Percentiles rank a stretch among this genome's conserved stretches.
These are phyloP conservation scores for Onygenales sp. DNA, from an alignment of 2,329 filamentous ascomycete species.

Conservation along the genomic window DNA sequence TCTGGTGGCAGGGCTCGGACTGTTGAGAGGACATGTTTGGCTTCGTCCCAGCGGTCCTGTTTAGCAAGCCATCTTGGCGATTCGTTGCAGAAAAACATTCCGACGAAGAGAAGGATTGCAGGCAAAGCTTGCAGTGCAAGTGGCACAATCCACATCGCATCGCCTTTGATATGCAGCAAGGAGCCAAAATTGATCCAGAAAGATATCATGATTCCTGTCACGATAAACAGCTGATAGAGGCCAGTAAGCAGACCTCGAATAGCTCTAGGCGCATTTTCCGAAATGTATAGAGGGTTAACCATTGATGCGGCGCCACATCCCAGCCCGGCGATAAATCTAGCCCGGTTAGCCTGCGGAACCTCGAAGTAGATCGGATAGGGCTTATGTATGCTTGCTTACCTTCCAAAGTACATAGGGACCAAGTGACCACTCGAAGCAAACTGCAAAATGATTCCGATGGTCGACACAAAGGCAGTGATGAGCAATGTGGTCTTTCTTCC, in stretches of 20 bases:
- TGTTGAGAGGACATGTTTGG: conserved; percentile 45
- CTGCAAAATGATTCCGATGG: conserved; percentile 56
- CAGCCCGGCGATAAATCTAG: conserved; percentile 44
- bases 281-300: conserved; percentile 52
- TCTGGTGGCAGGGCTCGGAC: conserved; percentile 46
- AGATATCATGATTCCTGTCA: conserved; percentile 33
- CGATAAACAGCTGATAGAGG: conserved; percentile 52
- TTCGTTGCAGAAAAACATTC: conserved; percentile 56
- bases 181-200: conserved; percentile 49
- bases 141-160: conserved; percentile 51
- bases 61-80: conserved; percentile 60
- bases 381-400: conserved; percentile 30
- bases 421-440: conserved; percentile 52
- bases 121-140: conserved; percentile 57
- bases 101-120: conserved; percentile 48
- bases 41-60: conserved; percentile 58
- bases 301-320: conserved; percentile 43
- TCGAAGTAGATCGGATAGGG: not conserved
- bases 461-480: conserved; percentile 46
- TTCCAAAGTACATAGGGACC: conserved; percentile 55
- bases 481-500: conserved; percentile 51
- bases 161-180: conserved; percentile 38
- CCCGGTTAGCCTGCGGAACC: not conserved
- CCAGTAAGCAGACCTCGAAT: conserved; percentile 52
- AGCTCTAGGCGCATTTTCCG: conserved; percentile 50